Conservation (phyloP, 768 basidiomycete genomes). For the Boletus coccyginus region DNA sequence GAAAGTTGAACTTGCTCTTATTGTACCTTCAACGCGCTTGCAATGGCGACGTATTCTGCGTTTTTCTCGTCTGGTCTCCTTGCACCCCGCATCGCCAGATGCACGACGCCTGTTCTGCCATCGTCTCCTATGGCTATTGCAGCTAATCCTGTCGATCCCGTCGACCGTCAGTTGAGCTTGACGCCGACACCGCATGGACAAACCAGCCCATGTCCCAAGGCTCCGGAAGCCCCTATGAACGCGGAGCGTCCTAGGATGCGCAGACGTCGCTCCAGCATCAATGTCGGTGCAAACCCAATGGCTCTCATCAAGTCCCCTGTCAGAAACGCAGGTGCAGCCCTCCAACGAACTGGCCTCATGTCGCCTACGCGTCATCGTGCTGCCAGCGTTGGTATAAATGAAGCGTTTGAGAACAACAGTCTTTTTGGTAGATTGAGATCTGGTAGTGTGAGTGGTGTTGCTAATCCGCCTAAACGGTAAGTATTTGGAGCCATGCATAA, state of each 20-base stretch:
- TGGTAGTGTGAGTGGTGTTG: conserved; percentile 44
- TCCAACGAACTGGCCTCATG: conserved; percentile 43
- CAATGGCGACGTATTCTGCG: conserved; percentile 53
- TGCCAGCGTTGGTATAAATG: conserved; percentile 40
- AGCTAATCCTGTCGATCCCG: conserved; percentile 26
- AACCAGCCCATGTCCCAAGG: conserved; percentile 26
- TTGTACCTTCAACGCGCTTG: conserved; percentile 4
- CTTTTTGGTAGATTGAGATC: conserved; percentile 54
- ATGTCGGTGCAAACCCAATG: conserved; percentile 51
- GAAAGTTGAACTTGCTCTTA: conserved; percentile 18
- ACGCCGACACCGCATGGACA: conserved; percentile 35
- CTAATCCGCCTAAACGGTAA: conserved; percentile 31
- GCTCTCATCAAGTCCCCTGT: conserved; percentile 55
- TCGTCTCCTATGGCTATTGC: conserved; percentile 23
- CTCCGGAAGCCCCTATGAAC: conserved; percentile 15
- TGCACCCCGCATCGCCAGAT: conserved; percentile 40
- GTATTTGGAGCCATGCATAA: conserved; percentile 12
- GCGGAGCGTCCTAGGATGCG: conserved; percentile 46
- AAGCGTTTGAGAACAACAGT: conserved; percentile 37
- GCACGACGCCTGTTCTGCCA: conserved; percentile 23
- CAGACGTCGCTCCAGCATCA: conserved; percentile 62
- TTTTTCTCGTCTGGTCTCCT: conserved; percentile 73
- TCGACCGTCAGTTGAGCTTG: conserved; percentile 36
- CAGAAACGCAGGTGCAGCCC: conserved; percentile 48
- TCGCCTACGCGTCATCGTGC: conserved; percentile 43